Evolutionary conservation across 768 basidiomycete genomes (phyloP), one percentile per base, ranked within the genome.

Genomic region (Rhizopogon vesiculosus): DNA sequence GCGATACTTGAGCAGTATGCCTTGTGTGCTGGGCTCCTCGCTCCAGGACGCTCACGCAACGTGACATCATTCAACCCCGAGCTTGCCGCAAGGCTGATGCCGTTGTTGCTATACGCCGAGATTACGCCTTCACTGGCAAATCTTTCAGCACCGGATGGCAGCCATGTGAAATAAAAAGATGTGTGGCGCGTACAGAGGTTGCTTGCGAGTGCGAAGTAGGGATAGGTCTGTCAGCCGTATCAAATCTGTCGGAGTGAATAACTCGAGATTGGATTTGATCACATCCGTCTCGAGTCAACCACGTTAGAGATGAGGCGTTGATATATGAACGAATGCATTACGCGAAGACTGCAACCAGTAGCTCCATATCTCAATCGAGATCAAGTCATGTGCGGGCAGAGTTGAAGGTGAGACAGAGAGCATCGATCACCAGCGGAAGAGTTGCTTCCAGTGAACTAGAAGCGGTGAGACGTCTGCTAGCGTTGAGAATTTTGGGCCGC

Each of bases 141-240:
- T 56, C 89, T 76, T 67, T 96, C 93, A 0, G 94, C 93, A 0
- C 91, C 86, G 1, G 82, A 78, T 0, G 86, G 82, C 72, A 1
- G 90, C 83, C 76, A 93, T 87, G 65, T 95, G 93, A 74, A 97
- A 91, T 31, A 87, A 74, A 52, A 97, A 81, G 55, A 96, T 75
- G 62, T 91, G 87, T 0, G 88, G 84, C 0, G 87, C 78, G 64
- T 92, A 92, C 28, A 89, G 70, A 12, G 89, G 81, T 64, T 82
- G 77, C 53, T 84, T 86, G 45, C 82, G 81, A 1, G 79, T 64
- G 19, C 87, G 74, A 16, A 90, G 78, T 10, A 86, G 71, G 2
- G 82, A 74, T 1, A 89, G 67, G 59, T 91, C 86, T 12, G 87
- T 83, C 13, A 86, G 66, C 12, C 90, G 89, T 33, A 80, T 79